Evolutionary conservation across 441 rosid species (phyloP).

Genomic region (Pelargonium cotyledonis): DNA sequence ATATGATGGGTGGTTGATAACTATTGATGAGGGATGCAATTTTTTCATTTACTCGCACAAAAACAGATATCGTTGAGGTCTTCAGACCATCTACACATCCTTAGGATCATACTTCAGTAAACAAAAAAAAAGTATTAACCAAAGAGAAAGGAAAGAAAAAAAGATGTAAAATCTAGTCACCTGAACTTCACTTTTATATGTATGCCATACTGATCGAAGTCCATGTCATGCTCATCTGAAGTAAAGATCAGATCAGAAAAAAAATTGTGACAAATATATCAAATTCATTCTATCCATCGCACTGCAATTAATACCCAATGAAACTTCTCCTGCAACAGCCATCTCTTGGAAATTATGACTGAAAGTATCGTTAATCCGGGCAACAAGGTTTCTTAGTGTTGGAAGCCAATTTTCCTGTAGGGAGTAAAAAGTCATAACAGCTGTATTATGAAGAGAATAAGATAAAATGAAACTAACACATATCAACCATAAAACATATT

Average conservation of each 20-base stretch:
- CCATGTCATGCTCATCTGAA: conserved; percentile 76
- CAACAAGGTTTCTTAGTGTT: conserved; percentile 74
- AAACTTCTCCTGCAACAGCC: conserved; percentile 98
- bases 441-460: background rate
- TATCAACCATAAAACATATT: conserved; percentile 7
- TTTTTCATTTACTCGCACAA: background rate
- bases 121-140: background rate
- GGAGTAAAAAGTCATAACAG: conserved; percentile 8
- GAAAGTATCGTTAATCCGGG: conserved; percentile 76
- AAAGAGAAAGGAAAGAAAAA: background rate
- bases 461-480: conserved; percentile 4
- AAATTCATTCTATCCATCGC: conserved; percentile 2
- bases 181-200: conserved; percentile 92
- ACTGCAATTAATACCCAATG: conserved; percentile 40
- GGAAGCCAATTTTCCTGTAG: conserved; percentile 87
- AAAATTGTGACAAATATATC: conserved; percentile 13
- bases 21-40: background rate
- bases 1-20: background rate
- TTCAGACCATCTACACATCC: background rate
- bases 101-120: background rate
- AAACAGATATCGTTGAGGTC: background rate
- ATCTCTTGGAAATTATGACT: conserved; percentile 89
- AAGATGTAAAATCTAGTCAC: conserved; percentile 27
- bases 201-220: conserved; percentile 85
- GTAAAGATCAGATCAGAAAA: conserved; percentile 21